These are phyloP conservation scores for Ciborinia camelliae DNA, from an alignment of 2,329 filamentous ascomycete genomes.

Conservation along the genomic window DNA sequence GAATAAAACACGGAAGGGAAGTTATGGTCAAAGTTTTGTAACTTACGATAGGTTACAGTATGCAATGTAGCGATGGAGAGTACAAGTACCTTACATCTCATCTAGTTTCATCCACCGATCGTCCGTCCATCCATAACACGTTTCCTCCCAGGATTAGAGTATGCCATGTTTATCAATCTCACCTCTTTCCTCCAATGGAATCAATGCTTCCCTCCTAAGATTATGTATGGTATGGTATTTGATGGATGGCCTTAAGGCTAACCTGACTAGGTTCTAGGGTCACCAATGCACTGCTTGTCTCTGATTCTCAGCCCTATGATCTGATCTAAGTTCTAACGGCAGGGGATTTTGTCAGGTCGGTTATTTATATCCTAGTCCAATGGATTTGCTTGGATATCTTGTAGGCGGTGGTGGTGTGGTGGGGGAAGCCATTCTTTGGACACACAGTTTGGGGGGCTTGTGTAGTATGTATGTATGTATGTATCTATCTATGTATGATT, in stretches of 20 bases:
- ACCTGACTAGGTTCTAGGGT: constrained; percentile 5
- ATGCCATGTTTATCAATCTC: constrained; percentile 5
- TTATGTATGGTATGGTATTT: too few relatives aligned
- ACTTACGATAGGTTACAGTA: background rate
- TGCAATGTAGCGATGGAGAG: too few relatives aligned
- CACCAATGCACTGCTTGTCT: background rate
- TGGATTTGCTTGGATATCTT: background rate
- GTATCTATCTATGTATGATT: background rate
- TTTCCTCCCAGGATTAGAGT: constrained; percentile 13
- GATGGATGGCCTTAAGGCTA: background rate
- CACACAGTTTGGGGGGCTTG: constrained; percentile 1
- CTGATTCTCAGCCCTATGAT: constrained; percentile 21
- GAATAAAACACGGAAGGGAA: background rate
- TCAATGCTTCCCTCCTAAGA: background rate
- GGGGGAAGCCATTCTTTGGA: background rate
- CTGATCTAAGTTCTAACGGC: constrained; percentile 6
- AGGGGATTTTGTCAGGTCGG: constrained; percentile 13
- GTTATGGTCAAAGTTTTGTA: background rate
- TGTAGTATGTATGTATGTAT: background rate
- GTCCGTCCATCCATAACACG: constrained; percentile 15
- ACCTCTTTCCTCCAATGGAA: constrained; percentile 7
- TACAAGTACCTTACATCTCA: constrained; percentile 14
- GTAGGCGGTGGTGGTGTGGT: background rate
- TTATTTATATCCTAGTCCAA: constrained; percentile 18
- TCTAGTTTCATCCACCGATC: constrained; percentile 8